Evolutionary conservation across 805 yeast genomes (phyloP), one percentile per base, ranked within the genome.

Genomic region (Jamesozyma lodderae): DNA sequence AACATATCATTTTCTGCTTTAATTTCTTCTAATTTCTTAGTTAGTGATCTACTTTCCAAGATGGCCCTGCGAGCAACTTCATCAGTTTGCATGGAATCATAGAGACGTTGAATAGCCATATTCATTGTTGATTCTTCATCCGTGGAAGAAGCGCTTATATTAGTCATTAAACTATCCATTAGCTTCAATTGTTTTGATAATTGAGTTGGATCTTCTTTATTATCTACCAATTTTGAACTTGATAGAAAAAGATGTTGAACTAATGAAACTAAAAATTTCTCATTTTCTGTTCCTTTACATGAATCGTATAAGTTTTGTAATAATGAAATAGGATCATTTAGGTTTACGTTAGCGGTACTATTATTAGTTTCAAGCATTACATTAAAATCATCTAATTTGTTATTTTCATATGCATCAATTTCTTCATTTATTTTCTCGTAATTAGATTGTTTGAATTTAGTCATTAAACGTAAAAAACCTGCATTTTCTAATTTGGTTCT

Each of bases 61-160:
- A 66, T 72, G 41, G 96, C 94, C 37, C 81, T 71, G 38, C 82
- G 68, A 11, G 95, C 95, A 57, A 81, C 82, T 41, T 86, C 95
- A 59, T 92, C 97, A 0, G 96, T 85, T 49, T 79, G 79, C 62
- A 88, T 71, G 8, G 90, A 72, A 31, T 86, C 79, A 42, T 75
- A 70, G 30, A 92, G 68, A 39, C 80, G 67, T 52, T 85, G 92
- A 24, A 88, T 82, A 1, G 94, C 85, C 45, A 86, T 76, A 37
- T 82, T 85, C 55, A 86, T 71, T 15, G 85, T 79, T 9, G 81
- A 70, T 36, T 79, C 83, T 41, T 70, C 70, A 45, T 70, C 70
- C 48, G 61, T 60, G 1, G 75, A 57, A 3, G 36, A 10, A 26
- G 72, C 77, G 2, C 81, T 70, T 11, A 81, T 75, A 52, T 79